phyloP scores from a whole-genome alignment of 306 rosid species.

The Morella rubra region DNA sequence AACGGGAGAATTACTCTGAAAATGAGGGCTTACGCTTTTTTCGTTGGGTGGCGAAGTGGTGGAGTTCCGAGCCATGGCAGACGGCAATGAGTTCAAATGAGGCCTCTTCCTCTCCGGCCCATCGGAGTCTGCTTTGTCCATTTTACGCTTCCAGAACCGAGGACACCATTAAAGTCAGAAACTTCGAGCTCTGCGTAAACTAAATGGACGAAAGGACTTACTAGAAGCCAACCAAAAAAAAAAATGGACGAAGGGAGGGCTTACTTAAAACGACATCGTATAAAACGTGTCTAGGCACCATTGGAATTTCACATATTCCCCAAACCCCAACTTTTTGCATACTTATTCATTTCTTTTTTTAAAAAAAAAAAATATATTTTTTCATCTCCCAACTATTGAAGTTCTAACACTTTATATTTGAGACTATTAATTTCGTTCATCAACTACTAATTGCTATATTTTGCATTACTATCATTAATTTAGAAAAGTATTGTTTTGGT shows the following conservation, averaged over 20 bases:
- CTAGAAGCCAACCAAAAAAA: neutral
- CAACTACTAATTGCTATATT: too few species aligned
- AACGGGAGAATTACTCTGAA: neutral
- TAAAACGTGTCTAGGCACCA: neutral
- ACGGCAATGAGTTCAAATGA: slow-evolving; percentile 56
- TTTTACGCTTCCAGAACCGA: slow-evolving; percentile 30
- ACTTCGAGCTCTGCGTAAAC: slow-evolving; percentile 20
- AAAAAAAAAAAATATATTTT: too few species aligned
- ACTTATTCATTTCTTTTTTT: neutral
- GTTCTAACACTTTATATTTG: too few species aligned
- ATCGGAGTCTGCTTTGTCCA: slow-evolving; percentile 64
- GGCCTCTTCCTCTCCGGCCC: slow-evolving; percentile 86
- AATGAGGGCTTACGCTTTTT: slow-evolving; percentile 42
- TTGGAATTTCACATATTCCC: neutral
- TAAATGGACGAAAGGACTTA: neutral
- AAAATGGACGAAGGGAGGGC: neutral
- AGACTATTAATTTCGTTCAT: too few species aligned
- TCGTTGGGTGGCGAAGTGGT: slow-evolving; percentile 43
- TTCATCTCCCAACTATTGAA: too few species aligned
- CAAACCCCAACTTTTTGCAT: neutral
- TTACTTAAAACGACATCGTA: neutral
- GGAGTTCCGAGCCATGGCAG: slow-evolving; percentile 58
- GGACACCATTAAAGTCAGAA: slow-evolving; percentile 20
- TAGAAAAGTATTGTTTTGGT: too few species aligned
- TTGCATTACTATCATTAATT: too few species aligned